Percentiles rank a stretch among this genome's conserved stretches.
phyloP scores from a whole-genome alignment of 192 early-diverging fungal genomes.

The Coemansia sp. region DNA sequence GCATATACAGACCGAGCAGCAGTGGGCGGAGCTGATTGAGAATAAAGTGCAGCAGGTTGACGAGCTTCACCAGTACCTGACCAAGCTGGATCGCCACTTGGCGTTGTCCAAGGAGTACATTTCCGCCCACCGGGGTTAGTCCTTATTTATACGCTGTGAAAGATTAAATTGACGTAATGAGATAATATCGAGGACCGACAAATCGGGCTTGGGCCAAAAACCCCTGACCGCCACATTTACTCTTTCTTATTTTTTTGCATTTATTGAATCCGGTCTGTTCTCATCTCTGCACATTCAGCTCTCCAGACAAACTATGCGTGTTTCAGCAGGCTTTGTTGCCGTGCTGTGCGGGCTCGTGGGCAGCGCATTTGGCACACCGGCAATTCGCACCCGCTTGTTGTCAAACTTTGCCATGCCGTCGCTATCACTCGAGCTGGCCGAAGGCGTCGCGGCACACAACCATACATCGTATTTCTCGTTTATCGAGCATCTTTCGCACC shows the following conservation, averaged over 20 bases:
- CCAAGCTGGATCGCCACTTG: conserved; percentile 35
- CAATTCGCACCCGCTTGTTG: conserved; percentile 37
- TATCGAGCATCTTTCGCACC: conserved; percentile 57
- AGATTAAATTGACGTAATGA: too few species aligned
- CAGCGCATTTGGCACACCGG: conserved; percentile 4
- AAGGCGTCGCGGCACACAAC: conserved; percentile 66
- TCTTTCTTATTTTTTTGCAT: too few species aligned
- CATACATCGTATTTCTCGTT: conserved; percentile 64
- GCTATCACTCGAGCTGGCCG: conserved; percentile 74
- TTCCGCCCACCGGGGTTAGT: conserved; percentile 14
- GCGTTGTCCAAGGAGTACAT: conserved; percentile 41
- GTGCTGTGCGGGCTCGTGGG: not conserved
- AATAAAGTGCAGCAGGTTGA: conserved; percentile 17
- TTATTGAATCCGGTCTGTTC: too few species aligned
- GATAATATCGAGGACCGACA: too few species aligned
- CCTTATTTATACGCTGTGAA: not conserved
- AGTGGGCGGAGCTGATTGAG: conserved; percentile 21
- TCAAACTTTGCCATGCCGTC: conserved; percentile 65
- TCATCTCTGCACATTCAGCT: not conserved
- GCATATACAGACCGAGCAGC: conserved; percentile 13
- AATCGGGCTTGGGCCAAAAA: too few species aligned
- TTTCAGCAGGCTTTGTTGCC: not conserved
- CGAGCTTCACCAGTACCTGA: conserved; percentile 16
- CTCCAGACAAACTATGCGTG: not conserved
- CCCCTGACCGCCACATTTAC: too few species aligned